Evolutionary conservation across 345 rosid genomes (phyloP).

Genomic region (Populus pruinosa): DNA sequence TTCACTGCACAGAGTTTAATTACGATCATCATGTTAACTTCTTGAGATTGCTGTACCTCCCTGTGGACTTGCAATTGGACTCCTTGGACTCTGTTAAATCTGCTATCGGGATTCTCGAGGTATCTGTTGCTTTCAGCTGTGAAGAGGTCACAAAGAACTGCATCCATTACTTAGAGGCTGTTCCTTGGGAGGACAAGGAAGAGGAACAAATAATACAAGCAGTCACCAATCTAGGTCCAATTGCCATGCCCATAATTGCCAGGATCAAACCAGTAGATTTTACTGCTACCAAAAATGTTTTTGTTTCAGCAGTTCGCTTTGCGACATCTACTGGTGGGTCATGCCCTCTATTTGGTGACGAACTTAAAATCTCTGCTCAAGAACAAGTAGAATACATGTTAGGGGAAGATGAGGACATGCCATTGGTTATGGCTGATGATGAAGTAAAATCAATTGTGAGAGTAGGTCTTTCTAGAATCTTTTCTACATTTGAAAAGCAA

Average conservation of each 20-base stretch:
- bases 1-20: slow-evolving; percentile 34
- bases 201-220: slow-evolving; percentile 47
- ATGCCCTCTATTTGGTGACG: slow-evolving; percentile 52
- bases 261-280: slow-evolving; percentile 51
- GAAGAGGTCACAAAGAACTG: slow-evolving; percentile 43
- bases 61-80: slow-evolving; percentile 30
- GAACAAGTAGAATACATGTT: slow-evolving; percentile 92
- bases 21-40: slow-evolving; percentile 44
- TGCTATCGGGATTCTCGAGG: slow-evolving; percentile 43
- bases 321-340: slow-evolving; percentile 60
- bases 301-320: slow-evolving; percentile 70
- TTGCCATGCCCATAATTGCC: slow-evolving; percentile 54
- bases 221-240: slow-evolving; percentile 36
- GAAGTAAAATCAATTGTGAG: slow-evolving; percentile 64
- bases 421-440: slow-evolving; percentile 51
- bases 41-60: slow-evolving; percentile 39
- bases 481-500: slow-evolving; percentile 48
- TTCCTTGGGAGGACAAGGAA: slow-evolving; percentile 54
- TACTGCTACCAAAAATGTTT: slow-evolving; percentile 53
- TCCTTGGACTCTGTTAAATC: slow-evolving; percentile 42
- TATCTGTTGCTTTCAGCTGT: slow-evolving; percentile 39
- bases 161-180: slow-evolving; percentile 50
- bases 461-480: slow-evolving; percentile 50
- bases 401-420: slow-evolving; percentile 56
- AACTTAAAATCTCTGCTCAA: slow-evolving; percentile 79